A percentile compares a stretch with the other conserved stretches of the same genome.
Evolutionary conservation across 2,329 filamentous ascomycete genomes (phyloP).

Genomic region (Corniculantispora saksenae): DNA sequence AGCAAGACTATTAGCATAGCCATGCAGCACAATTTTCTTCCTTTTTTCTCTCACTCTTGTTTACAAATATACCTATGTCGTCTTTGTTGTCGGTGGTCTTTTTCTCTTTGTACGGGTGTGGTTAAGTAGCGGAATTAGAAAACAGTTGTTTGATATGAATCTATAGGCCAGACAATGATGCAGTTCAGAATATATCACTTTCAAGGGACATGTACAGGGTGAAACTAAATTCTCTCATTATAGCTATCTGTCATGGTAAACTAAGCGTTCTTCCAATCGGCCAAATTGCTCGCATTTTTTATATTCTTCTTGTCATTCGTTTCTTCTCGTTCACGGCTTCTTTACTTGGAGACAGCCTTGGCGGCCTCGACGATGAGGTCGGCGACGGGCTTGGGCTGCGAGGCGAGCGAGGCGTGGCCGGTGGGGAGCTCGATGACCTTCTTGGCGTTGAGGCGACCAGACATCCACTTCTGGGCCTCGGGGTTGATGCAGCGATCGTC

Average conservation of each 20-base stretch:
- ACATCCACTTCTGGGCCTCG: constrained; percentile 12
- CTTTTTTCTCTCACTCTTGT: not conserved
- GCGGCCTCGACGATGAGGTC: constrained; percentile 15
- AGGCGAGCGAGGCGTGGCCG: constrained; percentile 11
- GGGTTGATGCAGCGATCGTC: constrained; percentile 16
- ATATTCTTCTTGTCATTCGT: too few relatives aligned
- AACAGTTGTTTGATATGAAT: too few relatives aligned
- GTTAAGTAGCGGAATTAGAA: too few relatives aligned
- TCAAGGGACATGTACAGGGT: not conserved
- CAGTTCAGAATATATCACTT: not conserved
- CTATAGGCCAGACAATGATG: not conserved
- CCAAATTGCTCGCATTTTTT: too few relatives aligned
- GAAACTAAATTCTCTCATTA: not conserved
- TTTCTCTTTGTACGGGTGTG: too few relatives aligned
- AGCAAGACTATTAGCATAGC: constrained; percentile 12
- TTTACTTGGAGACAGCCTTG: not conserved
- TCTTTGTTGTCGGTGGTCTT: not conserved
- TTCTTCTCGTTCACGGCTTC: not conserved
- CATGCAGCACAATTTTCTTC: not conserved
- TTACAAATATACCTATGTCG: not conserved
- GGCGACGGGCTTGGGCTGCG: constrained; percentile 6
- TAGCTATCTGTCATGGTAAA: not conserved
- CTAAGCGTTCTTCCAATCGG: too few relatives aligned
- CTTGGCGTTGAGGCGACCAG: not conserved
- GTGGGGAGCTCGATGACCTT: constrained; percentile 13